Evolutionary conservation across 148 eudicot genomes (phyloP), one percentile per base, ranked within the genome.

Genomic region (Camellia sinensis): DNA sequence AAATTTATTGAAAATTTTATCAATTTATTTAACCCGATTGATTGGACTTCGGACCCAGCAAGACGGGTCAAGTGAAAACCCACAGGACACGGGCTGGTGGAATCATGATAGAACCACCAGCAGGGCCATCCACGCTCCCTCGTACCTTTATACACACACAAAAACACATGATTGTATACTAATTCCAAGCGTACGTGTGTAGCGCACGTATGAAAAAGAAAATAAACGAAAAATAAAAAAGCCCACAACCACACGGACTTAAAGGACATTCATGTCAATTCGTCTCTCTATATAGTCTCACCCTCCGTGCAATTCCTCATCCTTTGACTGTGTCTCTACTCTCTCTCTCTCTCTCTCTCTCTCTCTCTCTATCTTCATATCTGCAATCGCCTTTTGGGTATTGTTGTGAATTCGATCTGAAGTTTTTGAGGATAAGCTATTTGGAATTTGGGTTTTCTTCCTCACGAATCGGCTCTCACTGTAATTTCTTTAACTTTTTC

Each of bases 121-220:
- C 21, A 21, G 63, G 76, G n/a, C 78, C 78, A 75, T 67, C 40
- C 78, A 75, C 78, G 67, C 78, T 61, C 65, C 17, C 61, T 3
- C 9, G 14, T 0, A 13, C 37, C 37, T 9, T 53, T 41, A 37
- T 18, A 56, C 57, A 19, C 17, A 18, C 10, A 43, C 7, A 37
- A 22, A 10, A 13, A 29, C 46, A 68, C 71, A 85, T 85, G 73
- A 87, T 83, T 82, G 80, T 76, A 89, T 80, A 79, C 79, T 85
- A 83, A 87, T 79, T 46, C 80, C 85, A 80, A 63, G 88, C 88
- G 83, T 86, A 86, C 88, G 83, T 86, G 86, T 84, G 65, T 22
- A 68, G 14, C 83, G 52, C 85, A 82, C 87, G 85, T 76, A 85
- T 71, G 80, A 53, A 73, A 46, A 68, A 62, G 3, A 48, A 65